Conservation (phyloP, 495 filamentous ascomycete genomes). For the Pseudoneurospora amorphoporcata region DNA sequence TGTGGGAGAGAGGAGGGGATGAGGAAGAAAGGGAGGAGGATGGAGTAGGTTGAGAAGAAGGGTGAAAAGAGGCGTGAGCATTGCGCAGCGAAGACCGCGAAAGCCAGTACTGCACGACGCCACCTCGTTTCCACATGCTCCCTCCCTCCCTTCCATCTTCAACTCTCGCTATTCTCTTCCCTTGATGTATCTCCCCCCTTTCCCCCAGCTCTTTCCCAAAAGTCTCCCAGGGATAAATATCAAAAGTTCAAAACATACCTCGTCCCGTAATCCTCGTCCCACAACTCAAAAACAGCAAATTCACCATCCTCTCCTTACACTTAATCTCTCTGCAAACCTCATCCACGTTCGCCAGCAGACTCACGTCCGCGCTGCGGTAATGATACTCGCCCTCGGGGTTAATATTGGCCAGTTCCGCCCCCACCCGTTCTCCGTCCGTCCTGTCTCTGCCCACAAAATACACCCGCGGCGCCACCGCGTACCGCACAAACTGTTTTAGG, state of each 20-base stretch:
- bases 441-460: slow-evolving; percentile 40
- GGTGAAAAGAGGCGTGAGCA: too few relatives aligned
- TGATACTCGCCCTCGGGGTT: slow-evolving; percentile 41
- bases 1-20: not conserved
- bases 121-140: not conserved
- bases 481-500: slow-evolving; percentile 43
- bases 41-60: not conserved
- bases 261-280: slow-evolving; percentile 30
- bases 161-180: not conserved
- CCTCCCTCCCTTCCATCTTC: not conserved
- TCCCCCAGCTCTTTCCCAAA: not conserved
- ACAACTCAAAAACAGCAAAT: slow-evolving; percentile 50
- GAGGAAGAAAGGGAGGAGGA: not conserved
- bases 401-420: slow-evolving; percentile 31
- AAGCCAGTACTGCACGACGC: not conserved
- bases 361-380: slow-evolving; percentile 49
- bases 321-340: slow-evolving; percentile 46
- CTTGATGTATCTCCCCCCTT: not conserved
- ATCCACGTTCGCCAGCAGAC: slow-evolving; percentile 51
- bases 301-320: slow-evolving; percentile 42
- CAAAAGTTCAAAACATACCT: not conserved
- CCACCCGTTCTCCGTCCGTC: slow-evolving; percentile 33
- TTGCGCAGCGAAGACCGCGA: not conserved
- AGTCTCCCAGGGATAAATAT: too few relatives aligned
- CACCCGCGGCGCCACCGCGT: slow-evolving; percentile 29